Evolutionary conservation across 2,329 filamentous ascomycete species (phyloP).

Genomic region (Fonsecaea pedrosoi): DNA sequence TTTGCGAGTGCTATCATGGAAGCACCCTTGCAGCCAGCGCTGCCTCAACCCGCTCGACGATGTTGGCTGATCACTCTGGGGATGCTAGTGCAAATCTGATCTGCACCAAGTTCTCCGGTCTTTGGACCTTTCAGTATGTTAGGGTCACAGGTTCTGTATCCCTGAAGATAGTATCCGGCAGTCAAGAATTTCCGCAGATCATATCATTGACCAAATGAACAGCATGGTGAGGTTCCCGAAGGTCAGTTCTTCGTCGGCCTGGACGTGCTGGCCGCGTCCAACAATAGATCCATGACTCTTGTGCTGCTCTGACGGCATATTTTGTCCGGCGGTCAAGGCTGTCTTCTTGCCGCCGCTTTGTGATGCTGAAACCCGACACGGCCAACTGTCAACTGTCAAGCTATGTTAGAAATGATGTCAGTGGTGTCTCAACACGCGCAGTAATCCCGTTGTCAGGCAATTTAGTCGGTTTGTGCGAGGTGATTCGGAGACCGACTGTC

Average conservation of each 20-base stretch:
- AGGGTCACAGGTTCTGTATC: not conserved
- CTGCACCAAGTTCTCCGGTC: not conserved
- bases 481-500: constrained; percentile 3
- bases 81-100: not conserved
- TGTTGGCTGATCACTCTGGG: not conserved
- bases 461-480: not conserved
- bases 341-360: not conserved
- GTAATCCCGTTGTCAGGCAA: not conserved
- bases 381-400: not conserved
- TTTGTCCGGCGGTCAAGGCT: not conserved
- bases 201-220: not conserved
- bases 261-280: not conserved
- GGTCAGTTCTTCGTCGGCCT: not conserved
- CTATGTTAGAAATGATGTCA: constrained; percentile 5
- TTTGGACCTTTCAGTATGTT: not conserved
- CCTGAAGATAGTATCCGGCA: not conserved
- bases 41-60: not conserved
- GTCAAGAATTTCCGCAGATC: not conserved
- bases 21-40: not conserved
- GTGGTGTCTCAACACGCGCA: not conserved
- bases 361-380: not conserved
- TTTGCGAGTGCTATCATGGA: not conserved
- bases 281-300: not conserved
- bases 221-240: not conserved
- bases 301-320: not conserved